Evolutionary conservation across 176 grass and related monocot genomes (phyloP), one percentile per base, ranked within the genome.

Genomic region (Lolium perenne): DNA sequence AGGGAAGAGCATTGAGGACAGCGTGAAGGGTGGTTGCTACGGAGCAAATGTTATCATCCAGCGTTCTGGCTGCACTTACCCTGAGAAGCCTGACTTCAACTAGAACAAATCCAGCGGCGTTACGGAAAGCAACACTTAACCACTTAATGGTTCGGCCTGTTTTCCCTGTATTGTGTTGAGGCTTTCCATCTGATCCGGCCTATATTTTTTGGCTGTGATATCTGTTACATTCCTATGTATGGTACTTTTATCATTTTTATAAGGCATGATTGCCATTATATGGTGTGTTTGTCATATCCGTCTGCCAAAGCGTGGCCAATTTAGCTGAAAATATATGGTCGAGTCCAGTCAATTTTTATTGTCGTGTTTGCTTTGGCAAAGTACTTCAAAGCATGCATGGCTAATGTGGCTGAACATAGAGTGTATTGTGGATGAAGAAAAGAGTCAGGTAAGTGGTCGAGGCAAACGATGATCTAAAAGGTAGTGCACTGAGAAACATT

Each of bases 21-120:
- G 87, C 13, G 94, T 99, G 35, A 94, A 11, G 82, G 97, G 85
- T 14, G 94, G 89, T 46, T 93, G 92, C 74, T 99, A 99, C 41
- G 97, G 94, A 0, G 97, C 97, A 59, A 99, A 99, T 54, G 94
- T 93, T 35, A 91, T 99, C 59, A 99, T 99, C 53, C 97, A 99
- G 78, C 92, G 77, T 17, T 83, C 97, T 8, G 94, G 97, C 65
- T 99, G 97, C 91, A 94, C 94, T 62, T 99, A 93, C 88, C 97
- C 97, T 16, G 97, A 94, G 90, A 96, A 96, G 90, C 90, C 97
- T 53, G 89, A 94, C 61, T 99, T 94, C 82, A 92, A 93, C 74
- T 99, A 93, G 84, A 80, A 20, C 32, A 22, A 81, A 59, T 77
- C 49, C 62, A 20, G 40, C 26, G 9, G 50, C 79, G 12, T n/a